Evolutionary conservation across 345 rosid genomes (phyloP).

Genomic region (Pugionium cornutum): DNA sequence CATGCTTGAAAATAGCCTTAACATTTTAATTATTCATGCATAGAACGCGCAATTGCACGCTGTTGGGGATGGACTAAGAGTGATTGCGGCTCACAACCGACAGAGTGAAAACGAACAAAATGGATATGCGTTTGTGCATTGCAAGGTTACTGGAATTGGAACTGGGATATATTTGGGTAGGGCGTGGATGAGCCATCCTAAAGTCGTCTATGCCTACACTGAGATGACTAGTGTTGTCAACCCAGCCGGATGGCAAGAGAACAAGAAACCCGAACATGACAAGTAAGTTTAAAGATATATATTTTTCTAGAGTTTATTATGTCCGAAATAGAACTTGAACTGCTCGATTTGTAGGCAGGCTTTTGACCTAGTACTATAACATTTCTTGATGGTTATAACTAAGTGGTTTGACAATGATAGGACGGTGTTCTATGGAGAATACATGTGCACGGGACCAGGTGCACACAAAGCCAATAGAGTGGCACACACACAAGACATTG

Average conservation of each 20-base stretch:
- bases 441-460: slow-evolving; percentile 45
- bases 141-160: slow-evolving; percentile 49
- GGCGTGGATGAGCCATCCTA: slow-evolving; percentile 57
- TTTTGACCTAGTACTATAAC: no score
- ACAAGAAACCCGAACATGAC: slow-evolving; percentile 33
- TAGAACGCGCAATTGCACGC: slow-evolving; percentile 46
- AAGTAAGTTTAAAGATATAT: slow-evolving; percentile 32
- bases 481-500: slow-evolving; percentile 30
- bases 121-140: slow-evolving; percentile 49
- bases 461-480: slow-evolving; percentile 36
- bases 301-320: not conserved
- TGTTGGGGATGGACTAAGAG: slow-evolving; percentile 45
- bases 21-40: not conserved
- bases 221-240: slow-evolving; percentile 41
- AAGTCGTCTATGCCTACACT: slow-evolving; percentile 55
- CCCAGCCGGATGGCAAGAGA: slow-evolving; percentile 56
- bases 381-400: no score
- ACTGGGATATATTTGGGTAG: slow-evolving; percentile 53
- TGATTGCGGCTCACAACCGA: slow-evolving; percentile 53
- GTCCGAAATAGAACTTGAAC: not conserved
- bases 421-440: slow-evolving; percentile 54
- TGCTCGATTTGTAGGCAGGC: not conserved
- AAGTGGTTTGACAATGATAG: slow-evolving; percentile 17
- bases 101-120: slow-evolving; percentile 24
- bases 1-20: no score